Evolutionary conservation across 805 yeast species (phyloP), one percentile per base, ranked within the genome.

Genomic region (Teunomyces pallodes): DNA sequence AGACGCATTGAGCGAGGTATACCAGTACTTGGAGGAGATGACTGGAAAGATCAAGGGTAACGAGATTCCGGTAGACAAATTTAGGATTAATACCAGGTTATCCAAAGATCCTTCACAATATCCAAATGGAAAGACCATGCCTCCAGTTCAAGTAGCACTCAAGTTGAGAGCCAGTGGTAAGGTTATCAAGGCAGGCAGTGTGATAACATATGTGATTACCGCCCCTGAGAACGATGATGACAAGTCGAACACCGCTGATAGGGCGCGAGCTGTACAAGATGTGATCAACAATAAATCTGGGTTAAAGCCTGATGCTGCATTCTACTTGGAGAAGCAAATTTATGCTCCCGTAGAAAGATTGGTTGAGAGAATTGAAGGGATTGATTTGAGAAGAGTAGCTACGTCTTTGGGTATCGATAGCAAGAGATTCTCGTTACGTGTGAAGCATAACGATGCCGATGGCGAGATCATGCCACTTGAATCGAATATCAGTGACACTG

Each of bases 281-380:
- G 78, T 90, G 6, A 64, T 86, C 61, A 62, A 68, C 30, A 80
- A 79, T 46, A 66, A 72, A 33, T 71, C 75, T 7, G 67, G 69
- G 3, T 77, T 84, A 50, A 72, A 66, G 51, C 90, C 94, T 1
- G 99, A 94, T 66, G 77, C 87, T 1, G 76, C 73, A 35, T 91
- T 80, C 61, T 94, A 94, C 64, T 72, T 92, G 56, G 94, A 85
- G 54, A 87, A 90, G 64, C 99, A 94, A 67, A 79, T 94, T 8
- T 82, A 87, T 58, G 90, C 95, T 2, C 97, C 97, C 3, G 83
- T 94, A 8, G 95, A 89, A 62, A 82, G 99, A 67, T 74, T 94
- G 46, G 72, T 92, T 36, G 95, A 86, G 55, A 80, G 86, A 52
- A 83, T 94, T 46, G 95, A 90, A 54, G 97, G 98, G 36, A 79